Evolutionary conservation across 169 alveolate species (phyloP).

Genomic region (Eimeria tenella): DNA sequence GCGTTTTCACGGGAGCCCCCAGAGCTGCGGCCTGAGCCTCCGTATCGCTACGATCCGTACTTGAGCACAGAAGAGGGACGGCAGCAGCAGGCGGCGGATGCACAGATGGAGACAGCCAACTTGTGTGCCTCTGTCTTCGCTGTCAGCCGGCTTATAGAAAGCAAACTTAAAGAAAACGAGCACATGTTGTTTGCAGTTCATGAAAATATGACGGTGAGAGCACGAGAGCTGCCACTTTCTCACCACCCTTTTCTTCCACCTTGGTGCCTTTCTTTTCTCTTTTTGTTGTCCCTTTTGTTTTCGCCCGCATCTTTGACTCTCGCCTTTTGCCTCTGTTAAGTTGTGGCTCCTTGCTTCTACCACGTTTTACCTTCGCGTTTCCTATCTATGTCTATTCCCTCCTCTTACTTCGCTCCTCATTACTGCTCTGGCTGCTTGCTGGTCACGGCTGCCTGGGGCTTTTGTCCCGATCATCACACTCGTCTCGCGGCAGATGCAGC

Average conservation of each 20-base stretch:
- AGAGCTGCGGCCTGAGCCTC: conserved; percentile 62
- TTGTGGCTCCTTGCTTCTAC: no score
- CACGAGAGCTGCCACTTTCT: not conserved
- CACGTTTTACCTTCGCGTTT: no score
- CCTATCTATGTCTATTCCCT: no score
- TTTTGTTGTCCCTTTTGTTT: no score
- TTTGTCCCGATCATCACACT: not conserved
- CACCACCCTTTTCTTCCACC: not conserved
- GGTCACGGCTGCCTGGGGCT: not conserved
- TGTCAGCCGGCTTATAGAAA: conserved; percentile 65
- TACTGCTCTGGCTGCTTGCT: not conserved
- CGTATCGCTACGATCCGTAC: conserved; percentile 16
- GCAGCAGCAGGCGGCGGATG: conserved; percentile 67
- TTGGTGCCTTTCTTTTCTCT: not conserved
- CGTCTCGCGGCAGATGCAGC: no score
- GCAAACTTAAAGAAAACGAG: conserved; percentile 70
- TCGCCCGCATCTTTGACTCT: no score
- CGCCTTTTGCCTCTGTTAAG: no score
- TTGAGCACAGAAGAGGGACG: not conserved
- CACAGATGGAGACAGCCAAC: conserved; percentile 52
- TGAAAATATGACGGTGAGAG: conserved; percentile 53
- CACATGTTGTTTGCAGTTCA: conserved; percentile 73
- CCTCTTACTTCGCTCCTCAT: not conserved
- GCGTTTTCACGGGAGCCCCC: conserved; percentile 26
- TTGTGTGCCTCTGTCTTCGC: conserved; percentile 47